Base-by-base conservation (phyloP, 2,329 filamentous ascomycete species). In the Amauroascus verrucosus region DNA sequence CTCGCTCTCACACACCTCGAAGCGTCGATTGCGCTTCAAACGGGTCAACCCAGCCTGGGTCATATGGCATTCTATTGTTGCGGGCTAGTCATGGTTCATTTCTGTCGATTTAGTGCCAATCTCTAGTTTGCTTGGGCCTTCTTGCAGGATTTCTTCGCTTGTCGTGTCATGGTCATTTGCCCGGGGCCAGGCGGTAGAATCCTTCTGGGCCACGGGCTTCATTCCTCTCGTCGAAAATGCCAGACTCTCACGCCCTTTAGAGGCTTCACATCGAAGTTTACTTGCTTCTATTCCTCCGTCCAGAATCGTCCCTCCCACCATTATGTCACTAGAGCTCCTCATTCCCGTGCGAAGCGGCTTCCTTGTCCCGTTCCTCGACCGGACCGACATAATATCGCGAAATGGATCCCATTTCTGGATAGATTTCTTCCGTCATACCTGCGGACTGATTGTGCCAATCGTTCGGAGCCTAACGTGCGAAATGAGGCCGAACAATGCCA, bases 81-180 rank as follows among this genome's bases (percentile, higher is more conserved):
- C 35, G 24, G 37, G 56, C 57, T 61, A 63, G 63, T 63, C 56
- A 66, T 67, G 64, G 58, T 53, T 60, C 55, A 59, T 55, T 58
- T 55, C 58, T 53, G 44, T 60, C 54, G 16, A 41, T 37, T 20
- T 4, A 8, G 35, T 20, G 33, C 30, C 33, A 35, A 32, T 47
- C 16, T 40, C 16, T 53, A 41, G 51, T 63, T 58, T 55, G 56
- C 59, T 59, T 58, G 54, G 54, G 58, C 60, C 5, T n/a, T 44
- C 28, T 58, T 57, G 49, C 58, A 59, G 59, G 62, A 54, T 60
- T 56, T 55, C 18, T 35, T 41, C 18, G 28, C 13, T 37, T 16
- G 44, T 63, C 65, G 67, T 69, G 69, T 70, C 70, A 72, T 72
- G 70, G 68, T 65, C 65, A 63, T 62, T 63, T 70, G 65, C 62